phyloP scores from a whole-genome alignment of 495 filamentous ascomycete genomes.

The Penicillium samsonianum region DNA sequence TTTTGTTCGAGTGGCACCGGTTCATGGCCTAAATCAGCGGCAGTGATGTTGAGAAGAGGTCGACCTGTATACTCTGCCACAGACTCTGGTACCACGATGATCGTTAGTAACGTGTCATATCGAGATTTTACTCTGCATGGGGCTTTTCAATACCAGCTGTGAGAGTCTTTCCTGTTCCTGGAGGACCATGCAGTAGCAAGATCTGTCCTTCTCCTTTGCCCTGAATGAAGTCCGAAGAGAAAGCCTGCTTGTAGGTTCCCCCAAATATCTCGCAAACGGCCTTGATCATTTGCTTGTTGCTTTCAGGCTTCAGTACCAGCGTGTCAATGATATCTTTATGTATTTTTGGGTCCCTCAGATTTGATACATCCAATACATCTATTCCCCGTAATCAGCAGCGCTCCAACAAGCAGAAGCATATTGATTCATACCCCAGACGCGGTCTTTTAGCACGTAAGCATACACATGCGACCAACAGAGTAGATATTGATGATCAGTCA shows the following conservation, averaged over 20 bases:
- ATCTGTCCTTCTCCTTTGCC: slow-evolving; percentile 24
- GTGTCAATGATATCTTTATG: slow-evolving; percentile 6
- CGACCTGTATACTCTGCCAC: slow-evolving; percentile 16
- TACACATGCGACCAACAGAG: slow-evolving; percentile 11
- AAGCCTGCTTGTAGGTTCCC: slow-evolving; percentile 5
- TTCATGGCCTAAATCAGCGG: slow-evolving; percentile 17
- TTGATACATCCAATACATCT: slow-evolving; percentile 4
- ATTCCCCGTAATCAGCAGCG: neutral
- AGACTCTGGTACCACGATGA: slow-evolving; percentile 3
- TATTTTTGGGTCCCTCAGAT: slow-evolving; percentile 10
- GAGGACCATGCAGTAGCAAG: slow-evolving; percentile 21
- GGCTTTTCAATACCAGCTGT: slow-evolving; percentile 12
- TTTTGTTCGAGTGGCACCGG: slow-evolving; percentile 16
- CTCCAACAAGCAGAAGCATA: too few relatives aligned
- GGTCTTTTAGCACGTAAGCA: slow-evolving; percentile 2
- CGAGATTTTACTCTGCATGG: too few relatives aligned
- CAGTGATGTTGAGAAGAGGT: slow-evolving; percentile 18
- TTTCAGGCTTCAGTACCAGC: slow-evolving; percentile 9
- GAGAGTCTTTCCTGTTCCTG: slow-evolving; percentile 25
- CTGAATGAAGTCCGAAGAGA: slow-evolving; percentile 13
- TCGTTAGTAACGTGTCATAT: too few relatives aligned
- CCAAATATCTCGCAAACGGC: slow-evolving; percentile 11
- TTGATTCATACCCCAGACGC: neutral
- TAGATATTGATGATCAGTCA: slow-evolving; percentile 5
- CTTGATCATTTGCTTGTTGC: slow-evolving; percentile 10